Evolutionary conservation across 305 asterid genomes (phyloP).

Genomic region (Striga hermonthica): DNA sequence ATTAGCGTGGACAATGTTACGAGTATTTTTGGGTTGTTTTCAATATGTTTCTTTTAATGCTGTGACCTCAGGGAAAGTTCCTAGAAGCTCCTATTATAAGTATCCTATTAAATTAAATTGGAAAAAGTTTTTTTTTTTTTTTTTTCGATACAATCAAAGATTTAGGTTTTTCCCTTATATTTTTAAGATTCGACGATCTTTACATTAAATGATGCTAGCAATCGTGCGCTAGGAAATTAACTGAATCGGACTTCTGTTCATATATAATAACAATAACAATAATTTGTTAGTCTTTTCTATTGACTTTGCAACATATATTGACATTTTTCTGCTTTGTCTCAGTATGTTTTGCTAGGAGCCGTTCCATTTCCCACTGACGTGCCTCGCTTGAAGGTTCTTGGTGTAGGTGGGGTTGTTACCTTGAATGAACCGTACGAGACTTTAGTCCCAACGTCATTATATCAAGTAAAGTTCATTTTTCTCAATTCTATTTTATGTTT

Average conservation of each 20-base stretch:
- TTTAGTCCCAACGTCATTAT: slow-evolving; percentile 71
- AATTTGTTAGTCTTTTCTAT: neutral
- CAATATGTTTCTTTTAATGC: slow-evolving; percentile 22
- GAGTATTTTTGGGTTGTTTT: slow-evolving; percentile 26
- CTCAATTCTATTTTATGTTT: neutral
- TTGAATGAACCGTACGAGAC: slow-evolving; percentile 89
- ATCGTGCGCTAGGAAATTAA: slow-evolving; percentile 11
- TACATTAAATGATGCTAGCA: neutral
- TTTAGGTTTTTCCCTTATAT: neutral
- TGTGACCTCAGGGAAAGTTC: slow-evolving; percentile 3
- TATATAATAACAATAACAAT: neutral
- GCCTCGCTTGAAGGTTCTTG: slow-evolving; percentile 74
- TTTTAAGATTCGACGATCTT: neutral
- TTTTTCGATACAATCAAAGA: neutral
- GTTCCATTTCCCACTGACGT: slow-evolving; percentile 70
- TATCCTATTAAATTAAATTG: neutral
- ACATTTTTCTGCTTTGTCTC: slow-evolving; percentile 31
- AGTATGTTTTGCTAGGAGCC: slow-evolving; percentile 66
- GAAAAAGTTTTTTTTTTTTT: too few relatives aligned
- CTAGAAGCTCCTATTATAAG: neutral
- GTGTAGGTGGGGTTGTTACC: slow-evolving; percentile 88
- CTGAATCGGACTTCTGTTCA: neutral
- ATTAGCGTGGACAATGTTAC: slow-evolving; percentile 13
- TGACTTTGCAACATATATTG: slow-evolving; percentile 7
- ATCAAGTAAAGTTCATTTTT: slow-evolving; percentile 46